These are phyloP conservation scores for Colletotrichum sidae DNA, from an alignment of 2,329 filamentous ascomycete genomes.

Conservation along the genomic window DNA sequence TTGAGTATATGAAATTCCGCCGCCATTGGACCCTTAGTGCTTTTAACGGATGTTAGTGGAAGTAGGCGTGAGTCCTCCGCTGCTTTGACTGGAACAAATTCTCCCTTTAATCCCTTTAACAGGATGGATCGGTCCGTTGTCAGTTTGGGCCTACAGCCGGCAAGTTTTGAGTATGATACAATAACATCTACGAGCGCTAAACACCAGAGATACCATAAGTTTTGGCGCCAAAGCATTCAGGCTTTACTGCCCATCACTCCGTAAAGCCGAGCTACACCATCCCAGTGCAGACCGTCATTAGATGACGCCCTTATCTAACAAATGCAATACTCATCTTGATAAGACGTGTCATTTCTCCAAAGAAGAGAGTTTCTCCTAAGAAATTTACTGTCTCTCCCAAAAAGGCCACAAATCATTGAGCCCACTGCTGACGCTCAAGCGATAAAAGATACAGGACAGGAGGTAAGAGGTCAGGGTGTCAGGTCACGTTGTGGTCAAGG, in stretches of 20 bases:
- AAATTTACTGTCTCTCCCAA: too few species aligned
- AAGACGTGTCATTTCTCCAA: too few species aligned
- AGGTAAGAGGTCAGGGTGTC: too few species aligned
- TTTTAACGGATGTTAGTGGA: constrained; percentile 24
- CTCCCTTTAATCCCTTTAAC: too few species aligned
- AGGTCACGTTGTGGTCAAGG: too few species aligned
- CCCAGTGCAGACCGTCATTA: constrained; percentile 4
- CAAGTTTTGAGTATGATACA: constrained; percentile 31
- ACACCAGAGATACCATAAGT: constrained; percentile 23
- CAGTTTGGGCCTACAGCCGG: constrained; percentile 31
- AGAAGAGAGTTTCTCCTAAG: too few species aligned
- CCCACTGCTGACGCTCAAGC: too few species aligned
- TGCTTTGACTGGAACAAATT: too few species aligned
- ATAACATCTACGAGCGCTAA: constrained; percentile 41
- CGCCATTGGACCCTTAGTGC: constrained; percentile 16
- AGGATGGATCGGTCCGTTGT: constrained; percentile 31
- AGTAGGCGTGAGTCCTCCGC: constrained; percentile 7
- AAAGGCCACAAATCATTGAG: too few species aligned
- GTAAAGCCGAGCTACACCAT: background rate
- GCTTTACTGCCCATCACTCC: constrained; percentile 12
- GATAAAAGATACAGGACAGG: too few species aligned
- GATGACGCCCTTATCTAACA: constrained; percentile 61
- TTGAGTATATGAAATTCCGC: background rate
- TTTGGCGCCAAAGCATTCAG: constrained; percentile 21
- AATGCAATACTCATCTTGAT: constrained; percentile 48